Evolutionary conservation across 495 filamentous ascomycete genomes (phyloP).

Genomic region (Penicillium coprophilum): DNA sequence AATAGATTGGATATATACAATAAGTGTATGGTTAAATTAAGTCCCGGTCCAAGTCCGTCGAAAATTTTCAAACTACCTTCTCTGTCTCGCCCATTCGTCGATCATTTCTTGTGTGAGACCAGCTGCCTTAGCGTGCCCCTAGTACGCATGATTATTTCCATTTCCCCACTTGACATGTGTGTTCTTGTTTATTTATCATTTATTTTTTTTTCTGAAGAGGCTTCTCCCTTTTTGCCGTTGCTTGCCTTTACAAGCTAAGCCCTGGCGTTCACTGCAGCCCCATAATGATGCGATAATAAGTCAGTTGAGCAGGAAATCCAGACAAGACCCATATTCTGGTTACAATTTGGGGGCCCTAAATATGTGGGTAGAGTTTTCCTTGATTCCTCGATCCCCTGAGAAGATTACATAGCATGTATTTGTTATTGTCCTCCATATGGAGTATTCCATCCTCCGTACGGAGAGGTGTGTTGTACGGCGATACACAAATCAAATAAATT

Average conservation of each 20-base stretch:
- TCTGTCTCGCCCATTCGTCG: slow-evolving; percentile 34
- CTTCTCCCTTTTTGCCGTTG: not conserved
- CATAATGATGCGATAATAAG: not conserved
- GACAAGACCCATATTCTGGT: not conserved
- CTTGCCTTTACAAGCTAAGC: slow-evolving; percentile 11
- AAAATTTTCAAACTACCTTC: slow-evolving; percentile 19
- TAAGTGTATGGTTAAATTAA: not conserved
- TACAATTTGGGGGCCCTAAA: slow-evolving; percentile 1
- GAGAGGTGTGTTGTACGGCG: not conserved
- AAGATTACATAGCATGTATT: not conserved
- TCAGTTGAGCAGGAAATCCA: slow-evolving; percentile 9
- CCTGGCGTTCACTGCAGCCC: slow-evolving; percentile 17
- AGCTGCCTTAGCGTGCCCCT: slow-evolving; percentile 31
- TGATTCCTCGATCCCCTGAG: too few species aligned
- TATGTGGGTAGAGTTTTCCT: slow-evolving; percentile 2
- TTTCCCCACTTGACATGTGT: slow-evolving; percentile 18
- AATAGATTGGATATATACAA: not conserved
- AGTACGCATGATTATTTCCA: slow-evolving; percentile 26
- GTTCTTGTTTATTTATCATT: slow-evolving; percentile 11
- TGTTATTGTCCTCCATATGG: too few species aligned
- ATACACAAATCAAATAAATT: slow-evolving; percentile 12
- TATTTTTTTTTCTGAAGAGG: not conserved
- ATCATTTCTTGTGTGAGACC: slow-evolving; percentile 36
- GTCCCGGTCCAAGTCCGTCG: not conserved
- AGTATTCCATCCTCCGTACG: too few species aligned